Base-by-base conservation (phyloP, 345 rosid genomes). In the Psidium friedrichsthalianum region DNA sequence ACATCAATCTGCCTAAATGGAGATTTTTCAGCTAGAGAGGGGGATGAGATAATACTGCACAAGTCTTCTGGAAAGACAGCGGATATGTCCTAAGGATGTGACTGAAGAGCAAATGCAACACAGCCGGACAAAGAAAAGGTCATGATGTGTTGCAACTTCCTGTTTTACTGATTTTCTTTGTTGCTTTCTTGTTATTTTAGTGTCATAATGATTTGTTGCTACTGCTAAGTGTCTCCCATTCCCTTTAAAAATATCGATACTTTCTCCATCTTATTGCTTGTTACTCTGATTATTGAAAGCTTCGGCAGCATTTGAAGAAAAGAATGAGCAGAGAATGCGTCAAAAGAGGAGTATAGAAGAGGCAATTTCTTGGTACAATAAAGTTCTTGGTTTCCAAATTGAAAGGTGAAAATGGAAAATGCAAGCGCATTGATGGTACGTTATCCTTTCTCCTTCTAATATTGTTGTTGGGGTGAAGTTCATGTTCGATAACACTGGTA, bases 321-420 rank as follows among this genome's bases (percentile, higher is more conserved):
- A 87, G 86, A 91, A 49, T 85, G 88, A 87, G 59, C 88, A 90
- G 86, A 90, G 87, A 85, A 86, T 85, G 42, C 90, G 89, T 88
- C 81, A 76, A 32, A 90, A 89, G 84, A 88, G 85, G 86, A 93
- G 92, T 82, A 92, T 93, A 82, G 85, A 92, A 59, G 94, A 90
- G 88, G 98, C 96, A 69, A 88, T 95, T 52, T 88, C 90, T 74
- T 97, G 99, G 99, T 95, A 95, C 89, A 93, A 93, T 86, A 87
- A 86, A 86, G 90, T 90, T 91, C 47, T 44, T 44, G 47, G 47
- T 44, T 44, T 44, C 47, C 92, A 88, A 51, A 88, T 96, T 86
- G 96, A 96, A 96, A 90, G 98, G 95, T 13, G 98, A 98, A 83
- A 91, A 87, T 88, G 96, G 96, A 95, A 94, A 89, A 82, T 18